Evolutionary conservation across 2,329 filamentous ascomycete genomes (phyloP), one percentile per base, ranked within the genome.

Genomic region (Phoma sp.): DNA sequence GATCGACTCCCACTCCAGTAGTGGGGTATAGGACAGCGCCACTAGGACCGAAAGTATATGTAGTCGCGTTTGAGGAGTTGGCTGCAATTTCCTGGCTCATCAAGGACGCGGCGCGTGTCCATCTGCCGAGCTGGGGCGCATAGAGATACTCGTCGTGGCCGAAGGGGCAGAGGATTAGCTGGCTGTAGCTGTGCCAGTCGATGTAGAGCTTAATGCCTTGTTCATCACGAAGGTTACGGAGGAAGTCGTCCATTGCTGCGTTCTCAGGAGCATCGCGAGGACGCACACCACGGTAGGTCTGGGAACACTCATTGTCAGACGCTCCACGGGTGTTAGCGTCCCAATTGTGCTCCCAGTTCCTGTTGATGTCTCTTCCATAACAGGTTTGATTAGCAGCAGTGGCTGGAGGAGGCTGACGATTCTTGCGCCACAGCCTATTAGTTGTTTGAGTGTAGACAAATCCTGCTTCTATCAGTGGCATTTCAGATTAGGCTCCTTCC

Each of bases 121-220:
- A 79, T 55, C 80, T 75, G 8, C 74, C 66, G 47, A 83, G 75
- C 58, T 83, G 81, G 29, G 75, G 71, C 1, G 80, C 72, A 22
- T 77, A 72, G 6, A 69, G 72, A n/a, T 71, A 75, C 71, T 84
- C 86, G 10, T 80, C 80, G 70, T 83, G 85, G 23, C 84, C 84
- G 57, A 85, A 87, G 1, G 77, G 82, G n/a, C 80, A 78, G 48
- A 84, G 78, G 57, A 87, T 80, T 25, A 84, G 75, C 62, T 88
- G 85, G 13, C 80, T 81, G 69, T 86, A 88, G 4, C 82, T 80
- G 72, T 88, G 86, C 74, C 82, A 85, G 72, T 88, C 86, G 45
- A 88, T 82, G 67, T 80, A 88, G 2, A 86, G 77, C 64, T 83
- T 82, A 45, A 87, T 77, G 0, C 82, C 81, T 55, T 80, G 75